A percentile compares a stretch with the other conserved stretches of the same genome.
These are phyloP conservation scores for Cyberlindnera veronae DNA, from an alignment of 805 yeast species.

Conservation along the genomic window DNA sequence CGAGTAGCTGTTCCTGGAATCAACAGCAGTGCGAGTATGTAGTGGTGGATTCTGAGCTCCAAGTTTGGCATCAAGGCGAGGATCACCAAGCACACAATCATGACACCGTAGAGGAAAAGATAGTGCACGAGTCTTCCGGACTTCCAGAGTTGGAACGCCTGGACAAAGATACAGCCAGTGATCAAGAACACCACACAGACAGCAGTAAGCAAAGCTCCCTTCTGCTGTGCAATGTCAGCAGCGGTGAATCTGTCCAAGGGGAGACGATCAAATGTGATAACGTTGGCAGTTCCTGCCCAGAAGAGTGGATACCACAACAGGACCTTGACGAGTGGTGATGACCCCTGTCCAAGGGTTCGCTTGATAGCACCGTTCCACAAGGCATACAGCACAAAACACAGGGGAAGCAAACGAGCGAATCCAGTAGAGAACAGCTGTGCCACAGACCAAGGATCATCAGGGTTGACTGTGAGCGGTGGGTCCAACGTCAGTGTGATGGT, in stretches of 20 bases:
- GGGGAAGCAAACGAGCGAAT: conserved; percentile 70
- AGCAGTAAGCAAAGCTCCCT: conserved; percentile 73
- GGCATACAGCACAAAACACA: conserved; percentile 65
- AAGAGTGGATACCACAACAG: conserved; percentile 70
- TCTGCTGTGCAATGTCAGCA: conserved; percentile 65
- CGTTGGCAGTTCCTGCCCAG: conserved; percentile 83
- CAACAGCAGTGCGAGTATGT: conserved; percentile 69
- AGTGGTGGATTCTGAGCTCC: conserved; percentile 77
- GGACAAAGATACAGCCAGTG: conserved; percentile 56
- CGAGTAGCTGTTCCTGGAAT: conserved; percentile 82
- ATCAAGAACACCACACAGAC: conserved; percentile 45
- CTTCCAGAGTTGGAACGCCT: conserved; percentile 77
- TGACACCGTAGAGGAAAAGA: conserved; percentile 46
- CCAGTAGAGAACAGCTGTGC: conserved; percentile 68
- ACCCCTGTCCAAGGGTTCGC: conserved; percentile 42
- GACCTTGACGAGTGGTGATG: conserved; percentile 38
- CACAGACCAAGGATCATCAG: conserved; percentile 47
- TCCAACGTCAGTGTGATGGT: conserved; percentile 71
- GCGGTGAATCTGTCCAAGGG: conserved; percentile 83
- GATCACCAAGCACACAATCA: conserved; percentile 41
- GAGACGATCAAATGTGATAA: conserved; percentile 80
- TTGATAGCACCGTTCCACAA: conserved; percentile 58
- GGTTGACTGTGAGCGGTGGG: conserved; percentile 66
- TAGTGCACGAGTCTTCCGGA: conserved; percentile 66
- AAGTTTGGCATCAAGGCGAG: conserved; percentile 59